Evolutionary conservation across 202 grass and related monocot genomes (phyloP).

Genomic region (Schoenoplectus triqueter): DNA sequence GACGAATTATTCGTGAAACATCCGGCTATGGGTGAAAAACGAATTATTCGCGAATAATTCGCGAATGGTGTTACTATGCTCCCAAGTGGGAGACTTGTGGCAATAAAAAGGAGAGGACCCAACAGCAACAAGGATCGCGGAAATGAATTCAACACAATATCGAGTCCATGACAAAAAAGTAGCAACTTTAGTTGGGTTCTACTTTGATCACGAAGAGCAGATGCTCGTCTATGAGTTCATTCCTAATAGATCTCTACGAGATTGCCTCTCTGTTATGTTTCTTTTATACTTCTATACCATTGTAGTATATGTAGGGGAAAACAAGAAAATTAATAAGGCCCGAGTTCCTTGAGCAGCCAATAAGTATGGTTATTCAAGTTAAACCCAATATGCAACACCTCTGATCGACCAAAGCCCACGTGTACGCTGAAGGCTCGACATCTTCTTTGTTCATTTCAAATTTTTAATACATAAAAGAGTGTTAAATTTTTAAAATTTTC

Average conservation of each 20-base stretch:
- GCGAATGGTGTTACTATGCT: too few relatives aligned
- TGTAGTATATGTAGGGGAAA: not conserved
- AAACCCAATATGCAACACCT: not conserved
- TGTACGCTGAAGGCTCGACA: not conserved
- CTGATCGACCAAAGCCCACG: not conserved
- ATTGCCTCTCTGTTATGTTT: not conserved
- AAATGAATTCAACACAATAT: not conserved
- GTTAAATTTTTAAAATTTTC: too few relatives aligned
- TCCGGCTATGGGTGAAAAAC: too few relatives aligned
- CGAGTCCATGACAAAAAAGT: not conserved
- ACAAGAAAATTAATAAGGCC: not conserved
- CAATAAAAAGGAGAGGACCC: not conserved
- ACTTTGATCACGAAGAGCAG: not conserved
- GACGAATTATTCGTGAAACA: too few relatives aligned
- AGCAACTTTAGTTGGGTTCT: not conserved
- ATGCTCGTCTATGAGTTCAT: not conserved
- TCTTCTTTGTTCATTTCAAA: too few relatives aligned
- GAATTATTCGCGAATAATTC: too few relatives aligned
- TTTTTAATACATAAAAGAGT: too few relatives aligned
- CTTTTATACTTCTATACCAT: not conserved
- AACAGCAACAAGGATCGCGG: not conserved
- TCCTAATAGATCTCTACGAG: not conserved
- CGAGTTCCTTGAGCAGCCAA: not conserved
- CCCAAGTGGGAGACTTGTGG: not conserved
- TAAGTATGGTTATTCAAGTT: not conserved